Percentiles rank a stretch among this genome's conserved stretches.
Evolutionary conservation across 2,329 filamentous ascomycete species (phyloP).

Genomic region (Ophiostoma tasmaniense): DNA sequence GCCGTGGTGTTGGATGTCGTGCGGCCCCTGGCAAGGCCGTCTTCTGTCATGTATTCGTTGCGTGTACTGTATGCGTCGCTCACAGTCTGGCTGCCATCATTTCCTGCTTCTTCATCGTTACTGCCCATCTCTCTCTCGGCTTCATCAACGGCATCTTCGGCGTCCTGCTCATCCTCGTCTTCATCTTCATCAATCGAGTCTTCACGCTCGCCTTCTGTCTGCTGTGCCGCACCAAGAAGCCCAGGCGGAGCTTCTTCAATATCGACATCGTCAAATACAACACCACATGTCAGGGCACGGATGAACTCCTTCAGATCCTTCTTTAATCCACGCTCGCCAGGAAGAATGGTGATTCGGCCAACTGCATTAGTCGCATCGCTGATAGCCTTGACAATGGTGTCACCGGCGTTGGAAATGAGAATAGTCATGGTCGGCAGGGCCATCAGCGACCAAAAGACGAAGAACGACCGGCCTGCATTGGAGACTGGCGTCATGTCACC

Average conservation of each 20-base stretch:
- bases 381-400: conserved; percentile 65
- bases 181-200: conserved; percentile 22
- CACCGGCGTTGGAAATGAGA: conserved; percentile 72
- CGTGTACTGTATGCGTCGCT: neutral
- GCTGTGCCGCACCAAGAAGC: conserved; percentile 32
- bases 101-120: neutral
- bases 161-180: conserved; percentile 24
- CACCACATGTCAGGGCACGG: conserved; percentile 36
- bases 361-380: conserved; percentile 47
- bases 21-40: neutral
- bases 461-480: conserved; percentile 73
- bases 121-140: conserved; percentile 20
- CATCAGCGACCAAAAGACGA: conserved; percentile 85
- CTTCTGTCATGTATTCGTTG: neutral
- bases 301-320: conserved; percentile 38
- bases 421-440: conserved; percentile 84
- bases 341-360: conserved; percentile 53
- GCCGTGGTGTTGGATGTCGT: neutral
- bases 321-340: conserved; percentile 43
- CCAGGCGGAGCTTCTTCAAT: conserved; percentile 33
- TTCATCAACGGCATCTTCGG: conserved; percentile 22
- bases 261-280: conserved; percentile 30
- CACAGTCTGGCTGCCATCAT: neutral
- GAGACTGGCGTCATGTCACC: conserved; percentile 71
- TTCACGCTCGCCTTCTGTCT: conserved; percentile 22